Conservation (phyloP, 768 basidiomycete species). For the Mycena filopes region DNA sequence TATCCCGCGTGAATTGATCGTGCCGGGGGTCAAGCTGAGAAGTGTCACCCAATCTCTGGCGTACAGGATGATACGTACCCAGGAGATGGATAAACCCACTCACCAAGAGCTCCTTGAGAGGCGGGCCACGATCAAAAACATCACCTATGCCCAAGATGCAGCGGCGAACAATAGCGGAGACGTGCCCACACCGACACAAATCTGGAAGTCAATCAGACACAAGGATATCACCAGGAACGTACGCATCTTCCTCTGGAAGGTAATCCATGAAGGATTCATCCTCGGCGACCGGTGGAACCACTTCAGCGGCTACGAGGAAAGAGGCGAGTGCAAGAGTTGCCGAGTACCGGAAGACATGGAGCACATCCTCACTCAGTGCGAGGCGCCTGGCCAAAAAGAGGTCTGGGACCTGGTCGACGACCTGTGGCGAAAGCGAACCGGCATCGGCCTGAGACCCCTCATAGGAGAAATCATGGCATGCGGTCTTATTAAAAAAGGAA, state of each 20-base stretch:
- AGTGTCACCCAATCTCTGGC: too few species aligned
- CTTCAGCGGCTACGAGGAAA: background rate
- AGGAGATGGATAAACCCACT: too few species aligned
- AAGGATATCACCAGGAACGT: constrained; percentile 6
- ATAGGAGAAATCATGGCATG: constrained; percentile 20
- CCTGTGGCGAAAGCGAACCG: background rate
- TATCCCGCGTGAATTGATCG: too few species aligned
- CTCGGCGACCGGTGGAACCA: constrained; percentile 6
- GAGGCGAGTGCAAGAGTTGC: background rate
- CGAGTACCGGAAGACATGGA: background rate
- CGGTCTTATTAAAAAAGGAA: constrained; percentile 8
- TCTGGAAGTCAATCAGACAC: constrained; percentile 10
- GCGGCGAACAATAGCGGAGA: background rate
- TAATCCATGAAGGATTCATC: background rate
- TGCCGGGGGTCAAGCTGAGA: too few species aligned
- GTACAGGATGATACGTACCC: too few species aligned
- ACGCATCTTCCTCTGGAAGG: constrained; percentile 12
- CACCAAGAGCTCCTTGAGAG: too few species aligned
- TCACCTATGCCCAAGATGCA: too few species aligned
- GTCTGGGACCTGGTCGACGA: background rate
- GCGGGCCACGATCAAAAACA: too few species aligned
- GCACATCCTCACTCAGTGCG: constrained; percentile 12
- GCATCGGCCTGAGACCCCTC: background rate
- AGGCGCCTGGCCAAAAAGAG: too few species aligned
- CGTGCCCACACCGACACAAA: background rate